phyloP scores from a whole-genome alignment of 768 basidiomycete genomes.

The Naganishia randhawae region DNA sequence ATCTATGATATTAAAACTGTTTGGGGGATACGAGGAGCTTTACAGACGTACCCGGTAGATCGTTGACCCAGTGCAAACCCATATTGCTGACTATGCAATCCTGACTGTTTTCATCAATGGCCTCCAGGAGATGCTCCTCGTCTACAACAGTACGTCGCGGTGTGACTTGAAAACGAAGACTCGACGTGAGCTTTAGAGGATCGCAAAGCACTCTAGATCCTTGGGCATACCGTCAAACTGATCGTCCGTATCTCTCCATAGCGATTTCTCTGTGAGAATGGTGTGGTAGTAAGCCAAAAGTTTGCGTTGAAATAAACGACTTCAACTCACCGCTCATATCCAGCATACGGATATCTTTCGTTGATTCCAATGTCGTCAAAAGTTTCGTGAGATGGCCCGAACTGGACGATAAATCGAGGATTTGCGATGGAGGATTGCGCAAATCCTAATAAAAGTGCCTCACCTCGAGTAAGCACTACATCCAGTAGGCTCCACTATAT shows the following conservation, averaged over 20 bases:
- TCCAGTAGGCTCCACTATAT: neutral
- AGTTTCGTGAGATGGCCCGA: constrained; percentile 87
- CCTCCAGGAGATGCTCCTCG: constrained; percentile 71
- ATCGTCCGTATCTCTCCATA: constrained; percentile 71
- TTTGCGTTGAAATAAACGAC: neutral
- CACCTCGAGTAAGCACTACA: neutral
- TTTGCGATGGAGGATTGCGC: constrained; percentile 69
- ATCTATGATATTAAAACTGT: neutral
- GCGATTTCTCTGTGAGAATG: constrained; percentile 58
- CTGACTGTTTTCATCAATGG: constrained; percentile 68
- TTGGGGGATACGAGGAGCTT: neutral
- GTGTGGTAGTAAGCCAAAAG: neutral
- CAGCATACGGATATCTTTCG: constrained; percentile 72
- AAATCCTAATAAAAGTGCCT: constrained; percentile 67
- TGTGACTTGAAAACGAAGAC: constrained; percentile 57
- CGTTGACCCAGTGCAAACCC: constrained; percentile 94
- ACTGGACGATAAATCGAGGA: constrained; percentile 86
- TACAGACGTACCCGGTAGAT: constrained; percentile 71
- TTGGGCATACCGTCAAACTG: constrained; percentile 69
- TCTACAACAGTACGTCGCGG: constrained; percentile 74
- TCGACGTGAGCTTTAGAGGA: constrained; percentile 9
- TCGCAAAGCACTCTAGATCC: constrained; percentile 7
- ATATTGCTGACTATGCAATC: constrained; percentile 90
- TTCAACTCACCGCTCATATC: constrained; percentile 75
- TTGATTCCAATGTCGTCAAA: constrained; percentile 59